These are phyloP conservation scores for Fusarium paranaense DNA, from an alignment of 2,329 filamentous ascomycete genomes.

Conservation along the genomic window DNA sequence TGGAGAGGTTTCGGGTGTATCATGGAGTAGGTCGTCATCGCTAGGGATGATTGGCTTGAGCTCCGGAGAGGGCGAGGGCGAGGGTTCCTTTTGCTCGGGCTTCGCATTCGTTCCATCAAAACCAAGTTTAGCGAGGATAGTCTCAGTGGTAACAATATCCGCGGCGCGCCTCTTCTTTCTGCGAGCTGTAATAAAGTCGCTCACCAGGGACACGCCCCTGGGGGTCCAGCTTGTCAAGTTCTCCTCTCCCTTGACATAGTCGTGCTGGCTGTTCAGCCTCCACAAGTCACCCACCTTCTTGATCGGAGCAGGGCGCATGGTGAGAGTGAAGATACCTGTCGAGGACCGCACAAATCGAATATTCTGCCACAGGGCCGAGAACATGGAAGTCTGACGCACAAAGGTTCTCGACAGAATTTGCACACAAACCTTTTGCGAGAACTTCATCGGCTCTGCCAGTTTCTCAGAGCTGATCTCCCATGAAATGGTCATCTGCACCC, in stretches of 20 bases:
- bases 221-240: slow-evolving; percentile 86
- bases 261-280: slow-evolving; percentile 94
- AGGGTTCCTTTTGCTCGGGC: slow-evolving; percentile 49
- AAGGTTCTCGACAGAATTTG: slow-evolving; percentile 88
- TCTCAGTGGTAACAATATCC: slow-evolving; percentile 82
- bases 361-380: slow-evolving; percentile 87
- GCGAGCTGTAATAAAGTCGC: slow-evolving; percentile 82
- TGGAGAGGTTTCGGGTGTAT: slow-evolving; percentile 66
- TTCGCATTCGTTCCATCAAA: slow-evolving; percentile 56
- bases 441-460: slow-evolving; percentile 88
- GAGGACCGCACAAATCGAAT: slow-evolving; percentile 88
- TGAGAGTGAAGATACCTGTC: slow-evolving; percentile 86
- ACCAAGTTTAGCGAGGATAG: slow-evolving; percentile 71
- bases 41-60: slow-evolving; percentile 59
- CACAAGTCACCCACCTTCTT: slow-evolving; percentile 94
- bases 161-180: slow-evolving; percentile 79
- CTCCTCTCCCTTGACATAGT: slow-evolving; percentile 97
- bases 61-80: slow-evolving; percentile 51
- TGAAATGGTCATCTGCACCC: slow-evolving; percentile 85
- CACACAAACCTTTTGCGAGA: slow-evolving; percentile 82
- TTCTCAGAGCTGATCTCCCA: slow-evolving; percentile 90
- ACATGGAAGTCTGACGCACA: slow-evolving; percentile 86
- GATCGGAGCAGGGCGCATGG: slow-evolving; percentile 87
- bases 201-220: slow-evolving; percentile 89
- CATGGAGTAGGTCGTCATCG: slow-evolving; percentile 69